These are phyloP conservation scores for Paracamarosporium sp. DNA, from an alignment of 2,329 filamentous ascomycete species.

Conservation along the genomic window DNA sequence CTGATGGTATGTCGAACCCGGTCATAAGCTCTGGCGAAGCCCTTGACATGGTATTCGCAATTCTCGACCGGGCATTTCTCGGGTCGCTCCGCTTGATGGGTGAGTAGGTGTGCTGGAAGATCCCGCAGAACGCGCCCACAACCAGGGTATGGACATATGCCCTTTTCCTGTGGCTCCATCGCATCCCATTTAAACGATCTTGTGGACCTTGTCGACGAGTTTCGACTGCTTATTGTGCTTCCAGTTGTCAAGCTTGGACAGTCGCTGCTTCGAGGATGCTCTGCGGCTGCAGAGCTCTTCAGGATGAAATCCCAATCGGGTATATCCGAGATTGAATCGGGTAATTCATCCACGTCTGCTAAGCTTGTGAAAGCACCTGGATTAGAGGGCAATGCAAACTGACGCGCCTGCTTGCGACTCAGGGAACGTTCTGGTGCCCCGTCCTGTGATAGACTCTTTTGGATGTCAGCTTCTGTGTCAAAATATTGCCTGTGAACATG, in stretches of 20 bases:
- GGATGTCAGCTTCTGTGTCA: neutral
- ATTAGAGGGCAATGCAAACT: neutral
- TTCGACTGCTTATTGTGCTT: constrained; percentile 27
- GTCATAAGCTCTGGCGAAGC: constrained; percentile 89
- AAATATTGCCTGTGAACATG: no score
- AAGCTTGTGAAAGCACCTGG: neutral
- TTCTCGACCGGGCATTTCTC: constrained; percentile 89
- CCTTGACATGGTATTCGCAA: constrained; percentile 87
- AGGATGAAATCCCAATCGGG: constrained; percentile 18
- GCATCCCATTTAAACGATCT: constrained; percentile 55
- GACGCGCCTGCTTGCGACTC: neutral
- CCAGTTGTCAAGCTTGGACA: constrained; percentile 27
- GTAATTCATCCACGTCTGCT: constrained; percentile 4
- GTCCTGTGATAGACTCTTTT: neutral
- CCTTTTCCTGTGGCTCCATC: constrained; percentile 63
- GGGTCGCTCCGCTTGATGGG: constrained; percentile 82
- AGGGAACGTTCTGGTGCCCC: neutral
- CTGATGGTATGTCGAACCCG: constrained; percentile 89
- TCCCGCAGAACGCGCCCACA: constrained; percentile 84
- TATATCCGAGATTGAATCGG: constrained; percentile 7
- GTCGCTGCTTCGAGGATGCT: constrained; percentile 7
- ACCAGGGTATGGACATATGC: constrained; percentile 75
- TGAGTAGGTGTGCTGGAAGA: constrained; percentile 86
- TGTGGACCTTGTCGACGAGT: constrained; percentile 28
- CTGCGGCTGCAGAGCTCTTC: neutral